Base-by-base conservation (phyloP, 345 rosid species). In the Camelina laxa region DNA sequence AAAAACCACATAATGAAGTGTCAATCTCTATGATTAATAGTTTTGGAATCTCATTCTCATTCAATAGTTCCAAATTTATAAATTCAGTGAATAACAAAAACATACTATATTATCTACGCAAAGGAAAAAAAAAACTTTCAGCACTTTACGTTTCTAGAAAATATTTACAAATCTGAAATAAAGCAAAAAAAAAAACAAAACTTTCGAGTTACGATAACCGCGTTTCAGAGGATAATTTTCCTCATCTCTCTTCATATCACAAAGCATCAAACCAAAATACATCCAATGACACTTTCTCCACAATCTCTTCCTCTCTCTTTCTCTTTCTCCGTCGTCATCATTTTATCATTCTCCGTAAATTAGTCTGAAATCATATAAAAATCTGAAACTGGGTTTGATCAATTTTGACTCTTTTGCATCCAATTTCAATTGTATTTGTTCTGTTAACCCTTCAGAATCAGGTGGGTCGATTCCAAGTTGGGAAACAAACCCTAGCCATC, bases 251-350 rank as follows among this genome's bases (percentile, higher is more conserved):
- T 51, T 3, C 3, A 22, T 49, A 44, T 54, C 36, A 7, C 33
- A 20, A 9, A 41, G 5, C 9, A 41, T 5, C 45, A 13, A 45
- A 59, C 30, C 60, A 1, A 9, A 33, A 38, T 38, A 2, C 10
- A 11, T 51, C 65, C 51, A 45, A 76, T 62, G 72, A 77, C 72
- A 77, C 80, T 70, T 65, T 65, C 47, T 70, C 80, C 72, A 70
- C 67, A 77, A 47, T 50, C 50, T 4, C 30, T 27, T 53, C 61
- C 44, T 57, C 9, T 33, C 9, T 33, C 36, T 30, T 41, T 47
- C 35, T 59, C 80, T 65, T 65, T 38, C 72, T 19, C 58, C 80
- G 0, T 71, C 76, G 9, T 71, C 76, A 41, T 72, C 80, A 65
- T 65, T 39, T 24, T 54, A 15, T 64, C 31, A 4, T 20, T 57